Percentiles rank a stretch among this genome's conserved stretches.
Evolutionary conservation across 2,329 filamentous ascomycete species (phyloP).

Genomic region (Fusarium clavum): DNA sequence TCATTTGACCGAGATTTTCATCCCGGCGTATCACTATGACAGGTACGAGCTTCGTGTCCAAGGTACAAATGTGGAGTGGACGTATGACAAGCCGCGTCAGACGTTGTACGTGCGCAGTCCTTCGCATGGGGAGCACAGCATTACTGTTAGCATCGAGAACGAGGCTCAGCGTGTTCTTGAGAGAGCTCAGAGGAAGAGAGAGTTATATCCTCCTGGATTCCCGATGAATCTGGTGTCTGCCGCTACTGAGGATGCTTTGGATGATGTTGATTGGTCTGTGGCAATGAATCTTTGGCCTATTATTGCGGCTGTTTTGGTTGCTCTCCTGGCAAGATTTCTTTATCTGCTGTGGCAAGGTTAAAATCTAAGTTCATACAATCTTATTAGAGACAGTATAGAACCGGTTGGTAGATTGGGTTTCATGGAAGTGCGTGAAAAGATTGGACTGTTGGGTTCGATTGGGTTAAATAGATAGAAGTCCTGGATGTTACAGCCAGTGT

Average conservation of each 20-base stretch:
- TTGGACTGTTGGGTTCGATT: not conserved
- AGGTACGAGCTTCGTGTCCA: slow-evolving; percentile 44
- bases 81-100: slow-evolving; percentile 45
- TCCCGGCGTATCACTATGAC: slow-evolving; percentile 55
- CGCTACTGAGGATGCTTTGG: slow-evolving; percentile 35
- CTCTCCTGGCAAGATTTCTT: slow-evolving; percentile 8
- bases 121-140: slow-evolving; percentile 24
- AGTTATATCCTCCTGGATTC: slow-evolving; percentile 26
- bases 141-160: slow-evolving; percentile 45
- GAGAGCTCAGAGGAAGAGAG: slow-evolving; percentile 16
- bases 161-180: slow-evolving; percentile 40
- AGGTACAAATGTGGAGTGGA: slow-evolving; percentile 49
- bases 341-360: not conserved
- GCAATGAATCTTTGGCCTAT: slow-evolving; percentile 6
- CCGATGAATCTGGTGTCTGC: slow-evolving; percentile 29
- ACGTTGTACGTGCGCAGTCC: slow-evolving; percentile 47
- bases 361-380: not conserved
- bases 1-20: slow-evolving; percentile 52
- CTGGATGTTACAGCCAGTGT: too few species aligned
- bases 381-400: not conserved
- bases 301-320: slow-evolving; percentile 14
- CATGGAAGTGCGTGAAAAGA: not conserved
- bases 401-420: not conserved
- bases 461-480: not conserved
- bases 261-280: slow-evolving; percentile 33